These are phyloP conservation scores for Penicillium diatomitis DNA, from an alignment of 495 filamentous ascomycete species.

Conservation along the genomic window DNA sequence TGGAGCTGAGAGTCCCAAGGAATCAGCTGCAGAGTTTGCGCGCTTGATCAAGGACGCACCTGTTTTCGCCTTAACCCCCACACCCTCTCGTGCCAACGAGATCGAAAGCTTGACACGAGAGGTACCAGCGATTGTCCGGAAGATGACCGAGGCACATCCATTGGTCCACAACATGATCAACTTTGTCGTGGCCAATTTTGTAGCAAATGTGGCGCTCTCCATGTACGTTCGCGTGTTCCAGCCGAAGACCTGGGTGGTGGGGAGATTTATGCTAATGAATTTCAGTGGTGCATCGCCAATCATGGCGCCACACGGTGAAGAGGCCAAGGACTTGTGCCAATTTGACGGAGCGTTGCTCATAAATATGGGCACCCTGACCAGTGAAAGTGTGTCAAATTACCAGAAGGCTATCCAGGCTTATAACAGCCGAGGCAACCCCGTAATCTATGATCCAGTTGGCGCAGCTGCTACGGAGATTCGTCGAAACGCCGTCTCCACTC, in stretches of 20 bases:
- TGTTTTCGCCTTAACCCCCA: slow-evolving; percentile 29
- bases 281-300: slow-evolving; percentile 74
- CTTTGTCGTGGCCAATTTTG: slow-evolving; percentile 84
- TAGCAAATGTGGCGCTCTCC: slow-evolving; percentile 77
- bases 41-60: slow-evolving; percentile 41
- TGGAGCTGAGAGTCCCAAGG: slow-evolving; percentile 53
- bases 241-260: background rate
- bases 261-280: slow-evolving; percentile 4
- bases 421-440: slow-evolving; percentile 62
- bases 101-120: slow-evolving; percentile 30
- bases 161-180: slow-evolving; percentile 97
- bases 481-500: slow-evolving; percentile 55
- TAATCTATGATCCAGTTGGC: slow-evolving; percentile 87
- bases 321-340: slow-evolving; percentile 67
- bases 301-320: slow-evolving; percentile 81
- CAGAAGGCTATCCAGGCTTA: slow-evolving; percentile 61
- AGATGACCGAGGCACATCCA: slow-evolving; percentile 52
- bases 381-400: slow-evolving; percentile 61
- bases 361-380: slow-evolving; percentile 88
- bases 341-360: slow-evolving; percentile 66
- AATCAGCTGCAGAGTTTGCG: slow-evolving; percentile 47
- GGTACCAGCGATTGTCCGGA: slow-evolving; percentile 48
- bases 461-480: slow-evolving; percentile 74
- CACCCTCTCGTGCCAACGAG: slow-evolving; percentile 17
- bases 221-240: slow-evolving; percentile 33